Conservation (phyloP, 2,329 filamentous ascomycete genomes). For the Phoma sp. region DNA sequence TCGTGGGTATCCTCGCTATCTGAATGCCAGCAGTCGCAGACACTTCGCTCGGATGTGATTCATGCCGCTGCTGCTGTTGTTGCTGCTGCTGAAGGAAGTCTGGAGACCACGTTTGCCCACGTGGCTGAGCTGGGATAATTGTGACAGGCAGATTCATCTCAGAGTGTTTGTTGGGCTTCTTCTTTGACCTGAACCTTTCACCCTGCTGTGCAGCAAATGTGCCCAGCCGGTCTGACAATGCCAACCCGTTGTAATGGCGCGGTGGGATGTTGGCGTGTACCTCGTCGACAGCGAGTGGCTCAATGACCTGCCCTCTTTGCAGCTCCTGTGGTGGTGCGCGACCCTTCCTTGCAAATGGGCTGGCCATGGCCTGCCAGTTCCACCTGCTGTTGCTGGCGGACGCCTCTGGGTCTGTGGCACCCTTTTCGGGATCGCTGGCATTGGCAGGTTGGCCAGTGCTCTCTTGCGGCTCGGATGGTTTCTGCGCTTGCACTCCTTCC, state of each 20-base stretch:
- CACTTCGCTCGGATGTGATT: constrained; percentile 12
- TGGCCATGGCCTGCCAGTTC: constrained; percentile 60
- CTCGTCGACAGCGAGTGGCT: constrained; percentile 48
- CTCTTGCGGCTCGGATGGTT: constrained; percentile 8
- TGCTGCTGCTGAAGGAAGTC: constrained; percentile 34
- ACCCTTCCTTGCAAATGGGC: constrained; percentile 65
- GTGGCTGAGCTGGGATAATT: constrained; percentile 65
- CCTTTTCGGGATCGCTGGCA: constrained; percentile 40
- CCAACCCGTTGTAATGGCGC: constrained; percentile 53
- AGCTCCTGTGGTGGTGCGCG: constrained; percentile 66
- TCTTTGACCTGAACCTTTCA: constrained; percentile 52
- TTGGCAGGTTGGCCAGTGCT: constrained; percentile 16
- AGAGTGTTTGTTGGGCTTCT: constrained; percentile 36
- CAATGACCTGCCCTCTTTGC: constrained; percentile 61
- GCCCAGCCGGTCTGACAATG: constrained; percentile 54
- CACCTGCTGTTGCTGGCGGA: constrained; percentile 33
- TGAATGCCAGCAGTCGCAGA: constrained; percentile 22
- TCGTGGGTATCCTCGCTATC: constrained; percentile 24
- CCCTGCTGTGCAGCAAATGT: constrained; percentile 58
- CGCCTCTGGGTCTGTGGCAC: constrained; percentile 20
- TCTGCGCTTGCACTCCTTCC: constrained; percentile 9
- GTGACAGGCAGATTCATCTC: constrained; percentile 61
- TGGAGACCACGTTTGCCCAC: constrained; percentile 63
- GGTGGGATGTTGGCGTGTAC: constrained; percentile 45
- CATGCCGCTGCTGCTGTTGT: neutral